Base-by-base conservation (phyloP, 129 eudicot genomes). In the Kitagawia praeruptora region DNA sequence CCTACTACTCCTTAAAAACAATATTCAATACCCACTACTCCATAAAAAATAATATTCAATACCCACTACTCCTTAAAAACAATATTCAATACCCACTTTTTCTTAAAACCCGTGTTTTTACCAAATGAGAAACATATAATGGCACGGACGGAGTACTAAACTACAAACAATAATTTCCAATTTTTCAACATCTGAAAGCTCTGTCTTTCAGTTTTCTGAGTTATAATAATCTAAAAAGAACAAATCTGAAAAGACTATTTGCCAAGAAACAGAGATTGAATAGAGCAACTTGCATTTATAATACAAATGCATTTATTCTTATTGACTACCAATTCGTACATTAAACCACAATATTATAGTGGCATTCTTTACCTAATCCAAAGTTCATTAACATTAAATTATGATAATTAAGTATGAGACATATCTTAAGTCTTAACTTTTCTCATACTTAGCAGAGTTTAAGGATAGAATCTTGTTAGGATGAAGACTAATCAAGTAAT, bases 141-240 rank as follows among this genome's bases (percentile, higher is more conserved):
- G n/a, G n/a, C n/a, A n/a, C n/a, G n/a, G n/a, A n/a, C n/a, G n/a
- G n/a, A n/a, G n/a, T n/a, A n/a, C 14, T 10, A 21, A 42, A 61
- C 67, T 63, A 56, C 46, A 39, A 67, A 41, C 73, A 34, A 77
- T 41, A 13, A 61, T 19, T 61, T 61, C 9, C 16, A 61, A 19
- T 61, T 58, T 25, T 78, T 61, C 56, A 78, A 63, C 80, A 78
- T 78, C 56, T 42, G 54, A 78, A 78, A 78, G 80, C 80, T 39
- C 28, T 46, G 41, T 67, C 38, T 61, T 42, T 47, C 61, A 76
- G 39, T 34, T 31, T 51, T 14, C 4, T 45, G 31, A 48, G 18
- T 53, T 76, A 18, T 3, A 51, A 51, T 76, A 51, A 31, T 28
- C 31, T 21, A 11, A 76, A 31, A 76, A 76, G 28, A 19, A 51